Conservation (phyloP, 495 filamentous ascomycete genomes). For the Penicillium ochrochloron region DNA sequence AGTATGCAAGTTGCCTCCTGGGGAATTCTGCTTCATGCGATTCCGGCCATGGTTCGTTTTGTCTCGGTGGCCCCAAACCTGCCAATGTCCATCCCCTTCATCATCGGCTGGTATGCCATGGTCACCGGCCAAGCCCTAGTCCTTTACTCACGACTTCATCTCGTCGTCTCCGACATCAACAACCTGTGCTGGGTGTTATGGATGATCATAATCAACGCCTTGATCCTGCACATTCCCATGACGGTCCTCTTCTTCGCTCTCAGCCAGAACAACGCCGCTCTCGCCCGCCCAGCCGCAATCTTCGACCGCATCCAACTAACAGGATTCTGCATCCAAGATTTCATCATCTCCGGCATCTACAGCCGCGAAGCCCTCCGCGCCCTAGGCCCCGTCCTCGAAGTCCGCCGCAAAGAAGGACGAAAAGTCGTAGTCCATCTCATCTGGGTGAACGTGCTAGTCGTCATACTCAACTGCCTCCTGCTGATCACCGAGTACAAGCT, state of each 20-base stretch:
- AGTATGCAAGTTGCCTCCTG: conserved; percentile 38
- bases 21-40: conserved; percentile 35
- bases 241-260: conserved; percentile 53
- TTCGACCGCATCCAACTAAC: conserved; percentile 61
- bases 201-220: conserved; percentile 60
- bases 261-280: conserved; percentile 24
- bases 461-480: conserved; percentile 53
- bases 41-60: conserved; percentile 19
- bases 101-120: conserved; percentile 63
- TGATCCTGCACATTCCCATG: conserved; percentile 53
- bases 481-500: conserved; percentile 54
- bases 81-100: conserved; percentile 21
- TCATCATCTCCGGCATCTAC: conserved; percentile 60
- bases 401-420: conserved; percentile 38
- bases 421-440: conserved; percentile 54
- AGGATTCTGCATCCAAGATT: conserved; percentile 61
- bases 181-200: conserved; percentile 49
- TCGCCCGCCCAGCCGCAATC: conserved; percentile 39
- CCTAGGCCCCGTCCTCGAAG: conserved; percentile 24
- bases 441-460: conserved; percentile 55
- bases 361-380: conserved; percentile 50
- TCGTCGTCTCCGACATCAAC: conserved; percentile 51
- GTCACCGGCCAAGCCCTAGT: conserved; percentile 67
- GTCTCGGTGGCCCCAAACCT: not conserved
- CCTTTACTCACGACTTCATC: conserved; percentile 66